Percentiles rank a stretch among this genome's conserved stretches.
Evolutionary conservation across 805 yeast species (phyloP).

Genomic region (Yarrowia osloensis): DNA sequence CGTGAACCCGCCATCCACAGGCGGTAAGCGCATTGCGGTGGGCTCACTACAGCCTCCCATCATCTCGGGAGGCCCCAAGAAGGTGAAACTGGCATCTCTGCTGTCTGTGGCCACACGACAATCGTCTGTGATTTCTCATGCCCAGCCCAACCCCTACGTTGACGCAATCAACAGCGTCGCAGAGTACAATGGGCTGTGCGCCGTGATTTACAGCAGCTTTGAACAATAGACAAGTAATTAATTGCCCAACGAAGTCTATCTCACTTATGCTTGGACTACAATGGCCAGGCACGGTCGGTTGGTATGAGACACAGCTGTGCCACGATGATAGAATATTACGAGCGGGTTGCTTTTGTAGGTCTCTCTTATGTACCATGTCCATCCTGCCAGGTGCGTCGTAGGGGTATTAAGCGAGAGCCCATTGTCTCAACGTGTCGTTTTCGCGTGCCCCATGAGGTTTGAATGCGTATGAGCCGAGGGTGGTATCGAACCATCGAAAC

Average conservation of each 20-base stretch:
- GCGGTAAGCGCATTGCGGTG: constrained; percentile 5
- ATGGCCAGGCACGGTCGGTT: constrained; percentile 12
- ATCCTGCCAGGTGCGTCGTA: not conserved
- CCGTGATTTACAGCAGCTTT: constrained; percentile 81
- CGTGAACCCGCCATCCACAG: not conserved
- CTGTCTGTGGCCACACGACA: constrained; percentile 71
- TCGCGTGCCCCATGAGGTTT: not conserved
- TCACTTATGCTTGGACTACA: constrained; percentile 6
- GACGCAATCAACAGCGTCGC: constrained; percentile 51
- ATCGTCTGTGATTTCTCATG: constrained; percentile 54
- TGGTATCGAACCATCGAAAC: no score
- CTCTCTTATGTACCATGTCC: not conserved
- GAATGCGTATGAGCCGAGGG: no score
- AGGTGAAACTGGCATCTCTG: constrained; percentile 64
- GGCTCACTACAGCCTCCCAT: constrained; percentile 21
- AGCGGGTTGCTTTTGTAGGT: not conserved
- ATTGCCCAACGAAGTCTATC: constrained; percentile 2
- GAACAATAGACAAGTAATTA: constrained; percentile 17
- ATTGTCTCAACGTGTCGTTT: not conserved
- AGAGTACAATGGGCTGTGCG: constrained; percentile 80
- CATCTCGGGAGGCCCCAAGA: constrained; percentile 37
- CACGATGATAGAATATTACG: not conserved
- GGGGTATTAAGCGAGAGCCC: not conserved
- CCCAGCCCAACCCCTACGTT: constrained; percentile 46
- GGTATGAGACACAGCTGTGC: not conserved